phyloP scores from a whole-genome alignment of 192 early-diverging fungal genomes.

The Allomyces arbusculus region DNA sequence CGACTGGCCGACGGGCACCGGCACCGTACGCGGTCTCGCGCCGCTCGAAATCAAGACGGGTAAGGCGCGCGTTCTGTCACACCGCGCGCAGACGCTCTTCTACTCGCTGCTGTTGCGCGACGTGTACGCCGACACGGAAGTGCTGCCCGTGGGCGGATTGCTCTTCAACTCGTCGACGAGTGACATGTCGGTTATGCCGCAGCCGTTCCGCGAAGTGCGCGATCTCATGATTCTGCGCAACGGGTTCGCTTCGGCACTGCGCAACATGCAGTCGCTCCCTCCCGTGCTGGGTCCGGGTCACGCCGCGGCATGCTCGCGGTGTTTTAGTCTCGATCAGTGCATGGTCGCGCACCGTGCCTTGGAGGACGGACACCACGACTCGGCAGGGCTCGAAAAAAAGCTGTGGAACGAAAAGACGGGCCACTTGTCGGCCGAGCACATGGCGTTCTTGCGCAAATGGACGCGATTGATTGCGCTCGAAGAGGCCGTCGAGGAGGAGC shows the following conservation, averaged over 20 bases:
- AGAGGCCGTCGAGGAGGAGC: slow-evolving; percentile 23
- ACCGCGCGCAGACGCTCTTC: slow-evolving; percentile 64
- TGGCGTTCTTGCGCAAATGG: slow-evolving; percentile 61
- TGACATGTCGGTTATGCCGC: slow-evolving; percentile 42
- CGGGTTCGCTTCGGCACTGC: slow-evolving; percentile 35
- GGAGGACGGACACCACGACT: slow-evolving; percentile 38
- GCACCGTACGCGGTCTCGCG: slow-evolving; percentile 12
- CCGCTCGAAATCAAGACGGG: slow-evolving; percentile 88
- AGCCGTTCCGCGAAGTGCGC: slow-evolving; percentile 40
- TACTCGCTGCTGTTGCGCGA: slow-evolving; percentile 75
- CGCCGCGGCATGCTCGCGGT: slow-evolving; percentile 40
- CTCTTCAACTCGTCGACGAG: slow-evolving; percentile 7
- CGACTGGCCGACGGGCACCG: no score
- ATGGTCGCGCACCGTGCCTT: slow-evolving; percentile 46
- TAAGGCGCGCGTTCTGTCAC: slow-evolving; percentile 29
- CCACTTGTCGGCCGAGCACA: slow-evolving; percentile 34
- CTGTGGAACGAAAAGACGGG: slow-evolving; percentile 40
- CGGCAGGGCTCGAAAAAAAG: slow-evolving; percentile 27
- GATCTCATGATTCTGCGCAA: slow-evolving; percentile 58
- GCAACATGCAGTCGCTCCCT: slow-evolving; percentile 27
- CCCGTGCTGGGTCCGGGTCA: slow-evolving; percentile 30
- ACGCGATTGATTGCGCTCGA: slow-evolving; percentile 49
- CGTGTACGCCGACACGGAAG: neutral
- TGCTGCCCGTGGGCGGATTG: neutral
- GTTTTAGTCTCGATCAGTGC: slow-evolving; percentile 43